Evolutionary conservation across 116 monocot genomes (phyloP), one percentile per base, ranked within the genome.

Genomic region (Phalaenopsis hybrid): DNA sequence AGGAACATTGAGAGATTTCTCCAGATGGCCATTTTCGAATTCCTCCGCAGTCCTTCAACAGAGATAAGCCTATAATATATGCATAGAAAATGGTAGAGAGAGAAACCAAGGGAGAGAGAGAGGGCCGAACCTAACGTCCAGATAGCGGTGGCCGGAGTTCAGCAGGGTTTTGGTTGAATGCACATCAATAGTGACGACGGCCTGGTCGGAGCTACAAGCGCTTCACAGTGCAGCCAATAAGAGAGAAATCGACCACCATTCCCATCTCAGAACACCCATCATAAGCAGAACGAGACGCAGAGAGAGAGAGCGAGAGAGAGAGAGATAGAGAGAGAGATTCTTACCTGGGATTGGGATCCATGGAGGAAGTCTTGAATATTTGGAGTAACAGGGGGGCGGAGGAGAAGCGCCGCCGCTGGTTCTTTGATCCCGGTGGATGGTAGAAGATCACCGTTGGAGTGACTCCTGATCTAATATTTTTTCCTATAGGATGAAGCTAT

Each of bases 1-100:
- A 50, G 94, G 94, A 63, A 94, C 82, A 72, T 88, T 90, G 34
- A 89, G n/a, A n/a, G 90, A 77, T 37, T 90, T 83, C 75, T 88
- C 85, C 63, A 84, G 74, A 77, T 92, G 94, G 0, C 92, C 94
- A 20, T 88, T 85, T 7, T 75, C 43, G 81, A 89, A 92, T 79
- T 94, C 94, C 76, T 90, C 89, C 37, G 10, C 78, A 25, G 94
- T 92, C 55, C 55, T 55, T 55, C 55, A 55, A 55, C 15, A 13
- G 15, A 15, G 15, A 55, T 55, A 55, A 55, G 55, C 55, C 13
- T 88, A 91, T 11, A 48, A 3, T 46, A 1, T 5, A 44, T 33
- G 49, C 5, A 58, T 17, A 44, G 44, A 31, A 55, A 50, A 78
- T 25, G 48, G 28, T 65, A n/a, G 82, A 79, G 33, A 73, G 34